Conservation (phyloP, 225 moss, liverwort and hornwort genomes). For the Pleurozium schreberi region DNA sequence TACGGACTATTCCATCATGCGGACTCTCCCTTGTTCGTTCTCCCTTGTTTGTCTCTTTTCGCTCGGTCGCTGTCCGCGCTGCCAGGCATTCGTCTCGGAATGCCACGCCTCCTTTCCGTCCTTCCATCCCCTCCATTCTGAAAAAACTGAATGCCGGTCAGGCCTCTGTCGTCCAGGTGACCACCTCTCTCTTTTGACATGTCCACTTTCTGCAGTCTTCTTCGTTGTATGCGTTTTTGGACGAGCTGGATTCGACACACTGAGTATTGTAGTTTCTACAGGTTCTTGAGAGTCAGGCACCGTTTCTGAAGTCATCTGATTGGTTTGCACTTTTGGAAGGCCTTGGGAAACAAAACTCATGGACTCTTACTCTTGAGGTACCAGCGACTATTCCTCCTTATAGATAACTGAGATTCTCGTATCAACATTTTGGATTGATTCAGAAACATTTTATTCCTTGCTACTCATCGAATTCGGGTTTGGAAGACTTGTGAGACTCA, state of each 20-base stretch:
- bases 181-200: not conserved
- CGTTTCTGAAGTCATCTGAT: slow-evolving; percentile 38
- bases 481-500: not conserved
- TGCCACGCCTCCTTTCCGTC: not conserved
- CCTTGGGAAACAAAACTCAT: slow-evolving; percentile 55
- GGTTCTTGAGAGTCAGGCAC: slow-evolving; percentile 52
- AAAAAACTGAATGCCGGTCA: slow-evolving; percentile 13
- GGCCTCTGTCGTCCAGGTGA: slow-evolving; percentile 27
- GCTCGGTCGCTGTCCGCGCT: slow-evolving; percentile 9
- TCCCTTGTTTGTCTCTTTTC: not conserved
- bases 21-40: not conserved
- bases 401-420: not conserved
- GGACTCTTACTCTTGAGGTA: slow-evolving; percentile 91
- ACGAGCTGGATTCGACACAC: not conserved
- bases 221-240: not conserved
- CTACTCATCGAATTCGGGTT: not conserved
- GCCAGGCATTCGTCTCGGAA: not conserved
- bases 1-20: not conserved
- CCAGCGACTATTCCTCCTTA: not conserved
- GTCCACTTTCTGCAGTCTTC: not conserved
- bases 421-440: not conserved
- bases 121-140: slow-evolving; percentile 13
- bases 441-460: not conserved
- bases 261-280: not conserved
- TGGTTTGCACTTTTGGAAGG: slow-evolving; percentile 81